These are phyloP conservation scores for Buddleja alternifolia DNA, from an alignment of 257 asterid species.

Conservation along the genomic window DNA sequence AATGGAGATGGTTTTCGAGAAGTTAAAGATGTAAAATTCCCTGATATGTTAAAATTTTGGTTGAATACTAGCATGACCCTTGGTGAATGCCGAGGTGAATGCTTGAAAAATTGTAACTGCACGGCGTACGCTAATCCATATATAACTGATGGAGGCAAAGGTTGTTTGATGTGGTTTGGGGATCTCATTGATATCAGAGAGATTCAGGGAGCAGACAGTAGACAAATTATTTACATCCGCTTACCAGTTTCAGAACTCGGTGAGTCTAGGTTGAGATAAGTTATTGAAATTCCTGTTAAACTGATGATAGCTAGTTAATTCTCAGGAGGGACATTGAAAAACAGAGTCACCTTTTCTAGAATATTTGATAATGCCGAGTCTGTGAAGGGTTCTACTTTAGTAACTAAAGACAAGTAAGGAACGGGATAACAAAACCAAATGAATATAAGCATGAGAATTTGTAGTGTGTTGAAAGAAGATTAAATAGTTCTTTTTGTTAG, in stretches of 20 bases:
- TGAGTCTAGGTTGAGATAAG: not conserved
- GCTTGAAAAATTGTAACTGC: slow-evolving; percentile 37
- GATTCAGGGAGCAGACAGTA: slow-evolving; percentile 8
- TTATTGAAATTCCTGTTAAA: too few species aligned
- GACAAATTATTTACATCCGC: slow-evolving; percentile 28
- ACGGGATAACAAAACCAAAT: too few species aligned
- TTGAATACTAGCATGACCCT: slow-evolving; percentile 33
- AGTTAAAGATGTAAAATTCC: slow-evolving; percentile 28
- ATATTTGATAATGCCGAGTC: too few species aligned
- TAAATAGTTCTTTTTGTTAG: too few species aligned
- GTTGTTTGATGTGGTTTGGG: slow-evolving; percentile 41
- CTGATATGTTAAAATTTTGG: slow-evolving; percentile 31
- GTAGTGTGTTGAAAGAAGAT: too few species aligned
- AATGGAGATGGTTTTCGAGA: slow-evolving; percentile 33
- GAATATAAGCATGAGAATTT: too few species aligned
- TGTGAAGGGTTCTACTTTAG: too few species aligned
- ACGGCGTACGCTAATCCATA: slow-evolving; percentile 38
- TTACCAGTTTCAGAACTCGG: slow-evolving; percentile 28
- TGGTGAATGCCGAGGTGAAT: slow-evolving; percentile 25
- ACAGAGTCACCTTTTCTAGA: too few species aligned
- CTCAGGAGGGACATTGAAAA: too few species aligned
- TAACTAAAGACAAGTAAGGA: too few species aligned
- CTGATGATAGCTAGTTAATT: too few species aligned
- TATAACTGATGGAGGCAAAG: slow-evolving; percentile 30
- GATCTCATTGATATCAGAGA: slow-evolving; percentile 34